These are phyloP conservation scores for Microbotryum silenes-acaulis DNA, from an alignment of 1,284 basidiomycete species.

Conservation along the genomic window DNA sequence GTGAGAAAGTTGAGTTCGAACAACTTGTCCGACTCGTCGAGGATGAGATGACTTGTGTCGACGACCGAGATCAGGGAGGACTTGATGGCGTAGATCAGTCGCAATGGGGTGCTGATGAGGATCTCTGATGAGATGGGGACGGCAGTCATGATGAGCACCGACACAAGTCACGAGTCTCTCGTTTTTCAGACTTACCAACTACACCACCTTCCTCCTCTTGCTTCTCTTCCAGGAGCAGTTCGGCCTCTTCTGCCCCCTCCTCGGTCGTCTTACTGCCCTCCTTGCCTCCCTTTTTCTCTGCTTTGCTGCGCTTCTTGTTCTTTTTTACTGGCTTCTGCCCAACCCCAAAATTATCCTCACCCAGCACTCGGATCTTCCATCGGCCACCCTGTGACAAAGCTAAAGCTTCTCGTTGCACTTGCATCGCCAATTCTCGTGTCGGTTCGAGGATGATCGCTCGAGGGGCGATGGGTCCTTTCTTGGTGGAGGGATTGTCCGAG, in stretches of 20 bases:
- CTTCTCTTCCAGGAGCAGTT: neutral
- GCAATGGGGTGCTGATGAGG: constrained; percentile 70
- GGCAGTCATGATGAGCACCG: neutral
- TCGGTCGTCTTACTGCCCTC: constrained; percentile 22
- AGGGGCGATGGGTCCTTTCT: neutral
- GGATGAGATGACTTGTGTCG: constrained; percentile 71
- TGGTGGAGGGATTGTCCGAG: neutral
- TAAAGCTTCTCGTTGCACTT: constrained; percentile 85
- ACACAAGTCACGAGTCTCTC: neutral
- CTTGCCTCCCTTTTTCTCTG: constrained; percentile 31
- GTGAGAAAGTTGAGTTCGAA: constrained; percentile 79
- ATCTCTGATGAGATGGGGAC: constrained; percentile 50
- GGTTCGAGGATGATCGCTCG: constrained; percentile 66
- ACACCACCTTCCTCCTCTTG: neutral
- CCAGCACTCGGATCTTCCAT: constrained; percentile 71
- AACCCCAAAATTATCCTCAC: constrained; percentile 51
- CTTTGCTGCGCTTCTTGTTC: constrained; percentile 41
- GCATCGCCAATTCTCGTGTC: constrained; percentile 91
- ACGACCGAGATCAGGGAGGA: constrained; percentile 34
- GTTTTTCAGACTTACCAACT: neutral
- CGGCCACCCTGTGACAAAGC: constrained; percentile 73
- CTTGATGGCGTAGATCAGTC: constrained; percentile 65
- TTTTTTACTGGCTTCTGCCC: neutral
- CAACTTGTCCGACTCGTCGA: constrained; percentile 72
- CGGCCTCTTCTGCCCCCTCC: constrained; percentile 15